Evolutionary conservation across 176 grass and related monocot species (phyloP).

Genomic region (Triticum dicoccoides): DNA sequence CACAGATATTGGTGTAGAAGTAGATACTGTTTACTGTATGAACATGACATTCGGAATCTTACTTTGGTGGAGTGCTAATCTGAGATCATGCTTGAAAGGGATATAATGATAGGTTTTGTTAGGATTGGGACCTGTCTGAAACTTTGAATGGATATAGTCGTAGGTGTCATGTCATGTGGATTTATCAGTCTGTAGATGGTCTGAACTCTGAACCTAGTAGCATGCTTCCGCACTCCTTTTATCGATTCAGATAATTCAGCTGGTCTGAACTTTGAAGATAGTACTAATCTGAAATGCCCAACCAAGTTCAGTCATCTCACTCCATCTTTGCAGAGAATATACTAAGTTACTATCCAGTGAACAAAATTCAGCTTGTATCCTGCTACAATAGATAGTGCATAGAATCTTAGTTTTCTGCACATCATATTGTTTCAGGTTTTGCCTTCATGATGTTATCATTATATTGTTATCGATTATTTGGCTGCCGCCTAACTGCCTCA

Average conservation of each 20-base stretch:
- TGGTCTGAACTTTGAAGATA: too few relatives aligned
- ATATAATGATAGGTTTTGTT: not conserved
- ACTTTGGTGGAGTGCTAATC: too few relatives aligned
- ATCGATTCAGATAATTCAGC: not conserved
- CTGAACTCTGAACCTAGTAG: not conserved
- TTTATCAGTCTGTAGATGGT: not conserved
- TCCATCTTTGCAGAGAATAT: not conserved
- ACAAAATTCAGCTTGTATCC: too few relatives aligned
- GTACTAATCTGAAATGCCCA: not conserved
- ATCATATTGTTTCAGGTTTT: too few relatives aligned
- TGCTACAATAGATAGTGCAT: too few relatives aligned
- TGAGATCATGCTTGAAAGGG: too few relatives aligned
- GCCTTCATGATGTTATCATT: not conserved
- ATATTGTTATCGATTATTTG: not conserved
- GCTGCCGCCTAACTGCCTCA: not conserved
- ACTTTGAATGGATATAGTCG: not conserved
- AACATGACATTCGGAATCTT: too few relatives aligned
- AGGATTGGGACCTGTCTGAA: not conserved
- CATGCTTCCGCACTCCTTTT: not conserved
- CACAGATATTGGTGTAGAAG: too few relatives aligned
- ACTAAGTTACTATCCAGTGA: not conserved
- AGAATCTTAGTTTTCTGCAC: too few relatives aligned
- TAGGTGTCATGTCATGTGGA: not conserved
- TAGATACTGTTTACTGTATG: too few relatives aligned
- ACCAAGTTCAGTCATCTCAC: not conserved